Evolutionary conservation across 2,329 filamentous ascomycete species (phyloP).

Genomic region (Ceratocystis cacaofunesta): DNA sequence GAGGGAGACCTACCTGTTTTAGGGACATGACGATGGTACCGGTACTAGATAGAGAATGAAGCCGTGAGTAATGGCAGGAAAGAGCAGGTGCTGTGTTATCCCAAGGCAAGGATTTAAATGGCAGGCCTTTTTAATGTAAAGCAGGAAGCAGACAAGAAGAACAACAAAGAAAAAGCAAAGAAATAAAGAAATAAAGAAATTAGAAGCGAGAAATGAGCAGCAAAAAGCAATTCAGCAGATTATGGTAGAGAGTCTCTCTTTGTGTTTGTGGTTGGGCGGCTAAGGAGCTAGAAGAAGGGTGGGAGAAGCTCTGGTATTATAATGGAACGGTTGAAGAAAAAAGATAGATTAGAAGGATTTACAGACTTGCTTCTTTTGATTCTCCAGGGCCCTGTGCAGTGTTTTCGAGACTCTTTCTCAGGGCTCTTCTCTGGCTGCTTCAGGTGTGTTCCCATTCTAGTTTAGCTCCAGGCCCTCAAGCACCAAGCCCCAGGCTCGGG

Average conservation of each 20-base stretch:
- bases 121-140: background rate
- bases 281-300: background rate
- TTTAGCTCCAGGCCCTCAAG: background rate
- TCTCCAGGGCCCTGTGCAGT: background rate
- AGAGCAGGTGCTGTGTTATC: background rate
- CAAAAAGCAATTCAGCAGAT: background rate
- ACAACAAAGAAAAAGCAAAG: background rate
- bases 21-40: constrained; percentile 36
- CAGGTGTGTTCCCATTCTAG: background rate
- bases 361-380: background rate
- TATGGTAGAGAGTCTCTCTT: background rate
- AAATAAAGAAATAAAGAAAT: constrained; percentile 10
- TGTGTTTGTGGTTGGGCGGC: constrained; percentile 1
- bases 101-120: background rate
- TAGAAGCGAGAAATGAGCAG: constrained; percentile 10
- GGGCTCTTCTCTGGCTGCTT: background rate
- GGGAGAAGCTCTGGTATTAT: constrained; percentile 14
- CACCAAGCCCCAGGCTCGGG: background rate
- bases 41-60: background rate
- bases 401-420: background rate
- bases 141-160: background rate
- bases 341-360: background rate
- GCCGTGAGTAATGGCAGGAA: background rate
- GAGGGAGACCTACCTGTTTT: constrained; percentile 38
- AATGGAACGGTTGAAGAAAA: background rate